phyloP scores from a whole-genome alignment of 2,329 filamentous ascomycete genomes.

The Fusarium citri region DNA sequence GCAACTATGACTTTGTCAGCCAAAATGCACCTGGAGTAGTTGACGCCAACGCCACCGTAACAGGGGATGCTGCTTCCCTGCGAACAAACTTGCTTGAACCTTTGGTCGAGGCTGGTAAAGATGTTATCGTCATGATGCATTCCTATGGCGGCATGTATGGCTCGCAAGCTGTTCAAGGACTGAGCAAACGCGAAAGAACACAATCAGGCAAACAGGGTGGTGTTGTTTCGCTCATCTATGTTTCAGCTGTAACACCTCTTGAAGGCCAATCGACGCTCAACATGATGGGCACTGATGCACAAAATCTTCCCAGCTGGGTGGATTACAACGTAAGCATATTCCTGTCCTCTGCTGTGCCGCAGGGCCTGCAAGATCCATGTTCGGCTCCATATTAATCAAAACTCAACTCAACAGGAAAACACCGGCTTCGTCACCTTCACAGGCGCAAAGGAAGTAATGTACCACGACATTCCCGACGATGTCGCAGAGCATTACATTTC shows the following conservation, averaged over 20 bases:
- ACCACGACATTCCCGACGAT: slow-evolving; percentile 1
- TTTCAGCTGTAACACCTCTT: slow-evolving; percentile 9
- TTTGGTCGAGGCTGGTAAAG: slow-evolving; percentile 32
- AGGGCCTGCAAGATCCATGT: background rate
- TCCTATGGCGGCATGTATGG: slow-evolving; percentile 41
- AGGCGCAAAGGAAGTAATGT: slow-evolving; percentile 2
- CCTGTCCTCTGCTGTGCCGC: background rate
- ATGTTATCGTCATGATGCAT: slow-evolving; percentile 40
- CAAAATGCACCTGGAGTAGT: slow-evolving; percentile 6
- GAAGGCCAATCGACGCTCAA: slow-evolving; percentile 2
- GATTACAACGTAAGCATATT: background rate
- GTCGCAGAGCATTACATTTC: background rate
- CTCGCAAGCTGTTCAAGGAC: slow-evolving; percentile 21
- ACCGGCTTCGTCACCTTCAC: slow-evolving; percentile 8
- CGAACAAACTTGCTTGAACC: slow-evolving; percentile 7
- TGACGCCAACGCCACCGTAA: background rate
- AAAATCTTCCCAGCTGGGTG: background rate
- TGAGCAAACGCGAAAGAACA: slow-evolving; percentile 29
- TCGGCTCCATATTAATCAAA: background rate
- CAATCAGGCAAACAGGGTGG: slow-evolving; percentile 15
- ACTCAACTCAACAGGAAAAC: background rate
- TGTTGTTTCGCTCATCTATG: slow-evolving; percentile 21
- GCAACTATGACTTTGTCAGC: slow-evolving; percentile 9
- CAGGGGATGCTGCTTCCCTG: slow-evolving; percentile 11
- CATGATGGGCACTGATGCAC: slow-evolving; percentile 8